Conservation (phyloP, 1,284 basidiomycete species). For the Apiotrichum domesticum region DNA sequence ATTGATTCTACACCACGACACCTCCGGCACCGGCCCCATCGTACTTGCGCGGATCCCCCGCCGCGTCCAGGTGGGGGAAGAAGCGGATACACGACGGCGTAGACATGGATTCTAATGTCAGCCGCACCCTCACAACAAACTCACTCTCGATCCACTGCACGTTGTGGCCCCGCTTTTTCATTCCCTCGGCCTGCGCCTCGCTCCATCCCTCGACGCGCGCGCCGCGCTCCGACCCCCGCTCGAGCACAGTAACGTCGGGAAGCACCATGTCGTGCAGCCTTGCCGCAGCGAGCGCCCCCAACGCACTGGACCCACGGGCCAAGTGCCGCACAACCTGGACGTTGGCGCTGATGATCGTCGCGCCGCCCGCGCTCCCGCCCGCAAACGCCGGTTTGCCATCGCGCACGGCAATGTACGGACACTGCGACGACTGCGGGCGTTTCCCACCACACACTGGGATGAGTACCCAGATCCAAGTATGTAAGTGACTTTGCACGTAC, state of each 20-base stretch:
- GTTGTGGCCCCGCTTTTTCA: conserved; percentile 27
- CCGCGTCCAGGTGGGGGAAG: conserved; percentile 20
- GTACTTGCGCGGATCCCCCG: conserved; percentile 30
- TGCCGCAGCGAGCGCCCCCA: conserved; percentile 25
- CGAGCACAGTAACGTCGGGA: conserved; percentile 30
- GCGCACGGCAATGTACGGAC: conserved; percentile 36
- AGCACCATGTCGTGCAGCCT: conserved; percentile 41
- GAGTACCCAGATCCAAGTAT: not conserved
- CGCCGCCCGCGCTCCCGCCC: conserved; percentile 40
- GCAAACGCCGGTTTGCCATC: conserved; percentile 18
- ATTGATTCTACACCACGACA: too few relatives aligned
- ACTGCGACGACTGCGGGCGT: conserved; percentile 37
- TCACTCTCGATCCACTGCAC: conserved; percentile 26
- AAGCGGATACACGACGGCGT: conserved; percentile 29
- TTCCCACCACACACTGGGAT: conserved; percentile 28
- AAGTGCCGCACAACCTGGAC: conserved; percentile 26
- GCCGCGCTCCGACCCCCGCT: conserved; percentile 19
- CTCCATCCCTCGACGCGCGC: conserved; percentile 21
- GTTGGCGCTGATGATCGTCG: conserved; percentile 40
- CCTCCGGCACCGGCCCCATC: conserved; percentile 16
- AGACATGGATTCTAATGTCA: conserved; percentile 14
- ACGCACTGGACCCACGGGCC: conserved; percentile 23
- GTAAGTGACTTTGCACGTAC: not conserved
- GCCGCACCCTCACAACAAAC: not conserved
- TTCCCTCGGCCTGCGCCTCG: conserved; percentile 17